Conservation (phyloP, 75 land plant genomes). For the Selaginella tamariscina region DNA sequence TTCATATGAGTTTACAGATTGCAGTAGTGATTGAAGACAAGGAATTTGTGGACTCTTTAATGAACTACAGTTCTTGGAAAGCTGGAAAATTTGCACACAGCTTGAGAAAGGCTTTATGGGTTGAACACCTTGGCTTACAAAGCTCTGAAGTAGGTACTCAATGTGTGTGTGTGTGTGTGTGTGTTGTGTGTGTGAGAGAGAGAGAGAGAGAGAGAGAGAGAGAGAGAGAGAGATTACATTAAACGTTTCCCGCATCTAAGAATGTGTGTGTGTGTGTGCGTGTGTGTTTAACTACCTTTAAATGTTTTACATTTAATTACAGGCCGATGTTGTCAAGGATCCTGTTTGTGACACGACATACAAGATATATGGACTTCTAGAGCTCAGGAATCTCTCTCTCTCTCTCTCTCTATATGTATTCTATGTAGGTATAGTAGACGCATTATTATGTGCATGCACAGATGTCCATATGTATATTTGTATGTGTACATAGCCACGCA, state of each 20-base stretch:
- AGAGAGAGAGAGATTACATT: no score
- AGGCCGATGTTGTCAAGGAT: conserved; percentile 19
- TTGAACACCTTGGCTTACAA: conserved; percentile 83
- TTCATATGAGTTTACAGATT: no score
- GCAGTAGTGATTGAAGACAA: conserved; percentile 82
- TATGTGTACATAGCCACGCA: no score
- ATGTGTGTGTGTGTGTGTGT: neutral
- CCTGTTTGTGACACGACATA: conserved; percentile 31
- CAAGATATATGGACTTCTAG: conserved; percentile 27
- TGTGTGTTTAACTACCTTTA: neutral
- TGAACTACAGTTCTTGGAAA: conserved; percentile 77
- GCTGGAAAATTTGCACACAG: conserved; percentile 85
- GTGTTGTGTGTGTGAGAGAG: no score
- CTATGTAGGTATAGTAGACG: no score
- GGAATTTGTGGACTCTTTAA: conserved; percentile 56
- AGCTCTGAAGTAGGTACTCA: conserved; percentile 37
- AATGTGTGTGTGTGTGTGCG: neutral
- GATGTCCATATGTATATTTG: no score
- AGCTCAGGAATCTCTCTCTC: conserved; percentile 16
- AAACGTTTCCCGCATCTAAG: no score
- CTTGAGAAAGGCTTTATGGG: conserved; percentile 78
- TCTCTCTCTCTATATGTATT: neutral
- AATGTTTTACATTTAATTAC: neutral
- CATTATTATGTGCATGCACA: no score
- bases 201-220: no score